These are phyloP conservation scores for Colletotrichum tanaceti DNA, from an alignment of 2,329 filamentous ascomycete genomes.

Conservation along the genomic window DNA sequence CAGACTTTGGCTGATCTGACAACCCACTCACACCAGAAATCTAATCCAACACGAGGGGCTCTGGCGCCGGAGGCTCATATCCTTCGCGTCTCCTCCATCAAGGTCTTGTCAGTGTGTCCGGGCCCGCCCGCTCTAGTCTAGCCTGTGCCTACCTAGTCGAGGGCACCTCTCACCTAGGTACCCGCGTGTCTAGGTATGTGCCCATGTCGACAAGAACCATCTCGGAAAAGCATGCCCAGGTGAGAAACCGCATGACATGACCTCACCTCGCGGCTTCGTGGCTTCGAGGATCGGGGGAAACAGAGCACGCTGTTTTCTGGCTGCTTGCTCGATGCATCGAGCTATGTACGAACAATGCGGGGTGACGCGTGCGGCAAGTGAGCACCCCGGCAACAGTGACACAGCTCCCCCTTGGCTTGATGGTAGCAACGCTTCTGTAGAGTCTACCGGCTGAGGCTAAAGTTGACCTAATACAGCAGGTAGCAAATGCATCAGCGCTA, in stretches of 20 bases:
- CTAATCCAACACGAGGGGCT: neutral
- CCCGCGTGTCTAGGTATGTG: too few relatives aligned
- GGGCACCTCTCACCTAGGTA: neutral
- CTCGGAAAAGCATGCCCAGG: neutral
- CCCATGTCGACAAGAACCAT: neutral
- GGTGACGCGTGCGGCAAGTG: conserved; percentile 12
- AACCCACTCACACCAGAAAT: conserved; percentile 35
- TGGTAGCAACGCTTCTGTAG: neutral
- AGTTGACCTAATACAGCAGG: neutral
- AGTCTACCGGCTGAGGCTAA: neutral
- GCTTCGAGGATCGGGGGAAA: neutral
- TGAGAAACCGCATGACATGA: conserved; percentile 33
- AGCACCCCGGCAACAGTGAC: conserved; percentile 11
- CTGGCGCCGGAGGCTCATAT: conserved; percentile 7
- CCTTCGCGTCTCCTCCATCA: conserved; percentile 23
- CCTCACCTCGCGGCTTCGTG: conserved; percentile 28
- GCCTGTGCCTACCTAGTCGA: neutral
- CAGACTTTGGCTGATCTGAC: conserved; percentile 32
- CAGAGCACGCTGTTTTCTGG: conserved; percentile 10
- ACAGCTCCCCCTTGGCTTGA: neutral
- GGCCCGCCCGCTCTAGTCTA: neutral
- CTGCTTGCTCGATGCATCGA: conserved; percentile 10
- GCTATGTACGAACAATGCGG: conserved; percentile 29
- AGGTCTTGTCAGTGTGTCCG: conserved; percentile 14
- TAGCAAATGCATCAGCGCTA: neutral